phyloP scores from a whole-genome alignment of 1,139 yeast genomes.

The Debaryomyces coudertii region DNA sequence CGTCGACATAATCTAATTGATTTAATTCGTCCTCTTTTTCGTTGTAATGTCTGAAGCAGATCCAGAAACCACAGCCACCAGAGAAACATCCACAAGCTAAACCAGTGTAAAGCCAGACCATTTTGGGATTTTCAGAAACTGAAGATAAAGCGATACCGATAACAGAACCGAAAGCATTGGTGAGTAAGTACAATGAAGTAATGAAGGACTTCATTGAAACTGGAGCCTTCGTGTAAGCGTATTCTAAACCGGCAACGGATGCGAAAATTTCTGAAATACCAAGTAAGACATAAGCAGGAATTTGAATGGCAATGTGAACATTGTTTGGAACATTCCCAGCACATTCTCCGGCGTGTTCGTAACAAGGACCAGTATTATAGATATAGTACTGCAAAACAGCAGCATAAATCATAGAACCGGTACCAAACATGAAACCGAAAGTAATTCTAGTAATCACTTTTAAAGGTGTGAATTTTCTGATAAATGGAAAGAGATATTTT shows the following conservation, averaged over 20 bases:
- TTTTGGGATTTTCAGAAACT: conserved; percentile 66
- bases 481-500: conserved; percentile 54
- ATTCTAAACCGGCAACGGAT: conserved; percentile 67
- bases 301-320: conserved; percentile 63
- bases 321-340: conserved; percentile 46
- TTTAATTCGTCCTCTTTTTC: conserved; percentile 63
- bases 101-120: conserved; percentile 68
- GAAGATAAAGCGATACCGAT: conserved; percentile 73
- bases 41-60: conserved; percentile 59
- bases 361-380: conserved; percentile 79
- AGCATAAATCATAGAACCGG: conserved; percentile 75
- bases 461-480: conserved; percentile 59
- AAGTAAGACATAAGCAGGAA: conserved; percentile 65
- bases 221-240: conserved; percentile 74
- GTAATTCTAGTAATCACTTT: conserved; percentile 74
- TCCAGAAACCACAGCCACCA: conserved; percentile 67
- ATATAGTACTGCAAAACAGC: conserved; percentile 79
- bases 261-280: conserved; percentile 68
- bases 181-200: conserved; percentile 62
- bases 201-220: conserved; percentile 65
- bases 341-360: conserved; percentile 54
- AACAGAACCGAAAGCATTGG: conserved; percentile 70
- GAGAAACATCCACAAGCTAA: conserved; percentile 60
- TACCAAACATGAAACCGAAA: conserved; percentile 73
- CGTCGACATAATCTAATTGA: conserved; percentile 47